These are phyloP conservation scores for Fusarium cyanostomum DNA, from an alignment of 2,329 filamentous ascomycete genomes.

Conservation along the genomic window DNA sequence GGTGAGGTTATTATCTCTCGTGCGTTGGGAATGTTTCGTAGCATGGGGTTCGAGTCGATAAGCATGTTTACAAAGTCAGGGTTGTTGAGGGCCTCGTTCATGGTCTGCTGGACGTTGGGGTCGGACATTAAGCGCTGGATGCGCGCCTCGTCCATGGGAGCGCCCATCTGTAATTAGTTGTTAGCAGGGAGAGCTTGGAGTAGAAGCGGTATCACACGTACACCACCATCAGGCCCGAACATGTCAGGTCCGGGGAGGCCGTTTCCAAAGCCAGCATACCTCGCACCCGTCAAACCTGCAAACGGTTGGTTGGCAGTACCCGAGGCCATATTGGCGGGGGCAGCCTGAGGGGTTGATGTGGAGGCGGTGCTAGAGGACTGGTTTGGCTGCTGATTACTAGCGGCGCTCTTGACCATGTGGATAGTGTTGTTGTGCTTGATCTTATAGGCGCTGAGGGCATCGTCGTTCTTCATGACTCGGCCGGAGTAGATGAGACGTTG, in stretches of 20 bases:
- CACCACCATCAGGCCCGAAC: conserved; percentile 94
- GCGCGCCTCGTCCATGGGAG: conserved; percentile 81
- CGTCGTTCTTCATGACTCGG: conserved; percentile 93
- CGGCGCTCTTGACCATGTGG: conserved; percentile 95
- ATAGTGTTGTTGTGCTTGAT: conserved; percentile 96
- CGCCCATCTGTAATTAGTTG: conserved; percentile 76
- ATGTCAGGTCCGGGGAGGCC: conserved; percentile 86
- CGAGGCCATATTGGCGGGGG: conserved; percentile 80
- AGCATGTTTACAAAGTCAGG: conserved; percentile 95
- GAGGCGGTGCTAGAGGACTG: conserved; percentile 50
- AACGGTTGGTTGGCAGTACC: conserved; percentile 89
- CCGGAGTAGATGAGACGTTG: conserved; percentile 98
- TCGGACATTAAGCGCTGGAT: conserved; percentile 88
- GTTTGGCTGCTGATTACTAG: conserved; percentile 73
- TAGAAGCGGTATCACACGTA: conserved; percentile 60
- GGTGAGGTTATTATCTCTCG: conserved; percentile 89
- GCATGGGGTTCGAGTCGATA: conserved; percentile 88
- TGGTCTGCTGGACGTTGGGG: conserved; percentile 83
- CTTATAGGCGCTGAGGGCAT: conserved; percentile 86
- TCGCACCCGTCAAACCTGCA: conserved; percentile 87
- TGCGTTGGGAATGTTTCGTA: conserved; percentile 77
- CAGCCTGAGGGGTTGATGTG: conserved; percentile 56
- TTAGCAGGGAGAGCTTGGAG: conserved; percentile 10
- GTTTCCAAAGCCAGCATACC: conserved; percentile 87
- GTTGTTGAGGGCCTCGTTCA: conserved; percentile 96